Percentiles rank a stretch among this genome's conserved stretches.
These are phyloP conservation scores for Claviceps spartinae DNA, from an alignment of 2,329 filamentous ascomycete species.

Conservation along the genomic window DNA sequence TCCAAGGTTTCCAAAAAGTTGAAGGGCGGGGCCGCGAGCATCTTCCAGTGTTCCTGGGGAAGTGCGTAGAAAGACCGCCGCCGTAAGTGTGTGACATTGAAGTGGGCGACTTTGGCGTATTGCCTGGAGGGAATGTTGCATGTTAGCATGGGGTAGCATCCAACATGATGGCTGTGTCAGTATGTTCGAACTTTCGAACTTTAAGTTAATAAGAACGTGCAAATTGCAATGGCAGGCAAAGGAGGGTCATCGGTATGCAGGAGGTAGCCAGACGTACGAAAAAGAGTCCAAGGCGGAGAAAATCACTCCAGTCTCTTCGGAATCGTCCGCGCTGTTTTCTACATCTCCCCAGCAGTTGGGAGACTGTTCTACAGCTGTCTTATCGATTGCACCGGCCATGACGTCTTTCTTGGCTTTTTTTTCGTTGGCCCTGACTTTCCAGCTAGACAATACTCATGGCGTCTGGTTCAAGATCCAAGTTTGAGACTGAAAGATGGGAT, in stretches of 20 bases:
- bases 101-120: conserved; percentile 74
- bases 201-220: too few species aligned
- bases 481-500: not conserved
- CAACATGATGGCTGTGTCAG: too few species aligned
- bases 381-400: conserved; percentile 2
- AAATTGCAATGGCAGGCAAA: too few species aligned
- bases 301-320: conserved; percentile 68
- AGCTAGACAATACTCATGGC: conserved; percentile 1
- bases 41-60: conserved; percentile 67
- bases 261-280: conserved; percentile 42
- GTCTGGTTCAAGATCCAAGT: not conserved
- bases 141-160: not conserved
- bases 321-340: conserved; percentile 55
- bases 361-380: conserved; percentile 8
- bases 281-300: conserved; percentile 81
- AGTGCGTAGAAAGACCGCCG: conserved; percentile 89
- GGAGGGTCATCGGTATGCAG: too few species aligned
- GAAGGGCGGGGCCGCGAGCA: conserved; percentile 72
- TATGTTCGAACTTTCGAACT: not conserved
- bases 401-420: not conserved
- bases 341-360: conserved; percentile 43
- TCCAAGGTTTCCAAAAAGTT: conserved; percentile 67
- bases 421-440: not conserved
- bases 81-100: conserved; percentile 80
- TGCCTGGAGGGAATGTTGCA: conserved; percentile 39